Evolutionary conservation across 139 green algal species (phyloP), one percentile per base, ranked within the genome.

Genomic region (Micractinium sp.): DNA sequence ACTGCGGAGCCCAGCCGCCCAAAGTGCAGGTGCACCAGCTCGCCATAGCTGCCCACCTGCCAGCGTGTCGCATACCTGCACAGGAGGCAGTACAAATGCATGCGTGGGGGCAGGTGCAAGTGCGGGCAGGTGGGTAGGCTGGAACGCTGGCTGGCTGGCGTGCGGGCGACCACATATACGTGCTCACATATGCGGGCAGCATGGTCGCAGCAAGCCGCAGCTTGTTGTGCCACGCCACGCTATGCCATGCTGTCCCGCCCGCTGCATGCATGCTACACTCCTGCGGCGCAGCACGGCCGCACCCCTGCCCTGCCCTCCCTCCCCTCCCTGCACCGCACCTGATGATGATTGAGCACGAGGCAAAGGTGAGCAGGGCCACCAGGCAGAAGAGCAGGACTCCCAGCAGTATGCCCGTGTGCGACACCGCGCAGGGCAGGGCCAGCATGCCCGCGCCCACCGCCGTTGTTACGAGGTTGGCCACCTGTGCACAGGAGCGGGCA

Each of bases 1-100:
- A 85, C 2, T 33, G 35, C 15, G 35, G 76, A 47, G 33, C 87
- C 90, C n/a, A 20, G 41, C 9, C 29, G 27, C 15, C 90, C 90
- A 90, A 93, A 93, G 73, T 89, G 38, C 27, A 16, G 16, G 25
- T 69, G 27, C 13, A 93, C 69, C 73, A 91, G 82, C 14, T 85
- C 63, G 0, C 86, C 75, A 73, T 93, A 93, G 5, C 82, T 88
- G 4, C 71, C 71, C 20, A 71, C 63, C 63, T 27, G 63, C 63
- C 63, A 71, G 63, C 63, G 63, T 5, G 20, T 25, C 12, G 63
- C 63, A 27, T 71, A 71, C 20, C 63, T 71, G 63, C 63, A 71
- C 4, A 2, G 63, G 63, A 31, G 63, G 20, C 20, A 23, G 63
- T 2, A 12, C 12, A 12, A 23, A 12, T 71, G 63, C 63, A 29